These are phyloP conservation scores for Aureococcus anophagefferens DNA, from an alignment of 108 stramenopile genomes.

Conservation along the genomic window DNA sequence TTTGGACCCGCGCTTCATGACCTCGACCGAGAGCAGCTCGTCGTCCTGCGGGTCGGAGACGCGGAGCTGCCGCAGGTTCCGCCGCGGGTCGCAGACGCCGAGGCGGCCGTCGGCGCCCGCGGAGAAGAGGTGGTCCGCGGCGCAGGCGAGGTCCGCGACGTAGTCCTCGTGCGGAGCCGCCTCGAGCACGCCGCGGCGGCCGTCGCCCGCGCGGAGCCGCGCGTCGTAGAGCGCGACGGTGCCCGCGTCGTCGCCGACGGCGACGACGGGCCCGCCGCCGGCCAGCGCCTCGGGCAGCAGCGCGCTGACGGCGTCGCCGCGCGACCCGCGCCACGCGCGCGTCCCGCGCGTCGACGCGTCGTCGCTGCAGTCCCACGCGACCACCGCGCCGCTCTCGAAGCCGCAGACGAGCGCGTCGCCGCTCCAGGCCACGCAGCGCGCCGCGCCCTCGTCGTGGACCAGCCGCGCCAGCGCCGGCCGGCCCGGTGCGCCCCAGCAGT, in stretches of 20 bases:
- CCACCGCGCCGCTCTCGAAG: too few relatives aligned
- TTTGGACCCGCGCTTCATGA: slow-evolving; percentile 73
- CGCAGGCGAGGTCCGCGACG: slow-evolving; percentile 13
- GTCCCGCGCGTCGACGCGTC: too few relatives aligned
- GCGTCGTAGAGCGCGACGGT: slow-evolving; percentile 66
- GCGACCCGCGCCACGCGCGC: too few relatives aligned
- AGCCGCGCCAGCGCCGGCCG: too few relatives aligned
- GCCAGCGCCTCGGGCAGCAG: neutral
- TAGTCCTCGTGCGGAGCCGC: slow-evolving; percentile 22
- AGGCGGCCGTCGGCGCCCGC: neutral
- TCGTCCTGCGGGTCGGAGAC: slow-evolving; percentile 85
- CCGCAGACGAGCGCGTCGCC: too few relatives aligned
- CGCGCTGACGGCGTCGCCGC: too few relatives aligned
- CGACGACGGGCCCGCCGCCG: slow-evolving; percentile 39
- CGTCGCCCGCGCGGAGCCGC: slow-evolving; percentile 48
- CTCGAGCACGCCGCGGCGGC: slow-evolving; percentile 57
- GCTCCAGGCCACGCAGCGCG: too few relatives aligned
- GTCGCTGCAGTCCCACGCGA: too few relatives aligned
- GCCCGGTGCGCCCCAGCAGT: too few relatives aligned
- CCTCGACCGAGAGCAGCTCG: slow-evolving; percentile 66
- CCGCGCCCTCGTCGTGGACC: too few relatives aligned
- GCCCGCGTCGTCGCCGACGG: slow-evolving; percentile 70
- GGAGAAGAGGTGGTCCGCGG: neutral
- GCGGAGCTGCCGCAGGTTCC: slow-evolving; percentile 12
- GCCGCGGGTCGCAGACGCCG: neutral